Conservation (phyloP, 2,329 filamentous ascomycete genomes). For the Colletotrichum trifolii region DNA sequence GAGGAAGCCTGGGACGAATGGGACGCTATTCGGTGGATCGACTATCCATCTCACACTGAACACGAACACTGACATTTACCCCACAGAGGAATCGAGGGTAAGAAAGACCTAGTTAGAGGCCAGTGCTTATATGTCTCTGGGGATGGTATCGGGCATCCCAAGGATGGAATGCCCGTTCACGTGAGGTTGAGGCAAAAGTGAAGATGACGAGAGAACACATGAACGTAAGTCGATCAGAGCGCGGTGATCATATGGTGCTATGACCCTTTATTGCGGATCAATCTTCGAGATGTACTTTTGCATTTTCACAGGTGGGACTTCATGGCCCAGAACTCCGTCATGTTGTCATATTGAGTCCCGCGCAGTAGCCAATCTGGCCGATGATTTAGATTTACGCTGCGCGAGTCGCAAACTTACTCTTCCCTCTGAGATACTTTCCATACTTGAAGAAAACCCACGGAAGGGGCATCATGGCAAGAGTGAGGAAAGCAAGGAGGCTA, state of each 20-base stretch:
- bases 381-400: no score
- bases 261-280: no score
- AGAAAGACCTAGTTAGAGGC: conserved; percentile 42
- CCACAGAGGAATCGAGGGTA: conserved; percentile 36
- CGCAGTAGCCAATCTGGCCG: no score
- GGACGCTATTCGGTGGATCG: conserved; percentile 50
- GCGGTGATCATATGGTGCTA: no score
- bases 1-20: conserved; percentile 47
- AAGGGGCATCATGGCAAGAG: conserved; percentile 70
- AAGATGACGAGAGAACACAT: background rate
- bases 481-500: conserved; percentile 69
- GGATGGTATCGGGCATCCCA: conserved; percentile 47
- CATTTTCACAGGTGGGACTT: no score
- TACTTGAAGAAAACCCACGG: conserved; percentile 71
- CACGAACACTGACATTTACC: conserved; percentile 10
- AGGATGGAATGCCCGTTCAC: conserved; percentile 51
- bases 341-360: no score
- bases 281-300: no score
- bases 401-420: conserved; percentile 61
- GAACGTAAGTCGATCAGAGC: no score
- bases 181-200: conserved; percentile 40
- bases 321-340: no score
- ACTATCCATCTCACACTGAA: background rate
- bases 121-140: conserved; percentile 45
- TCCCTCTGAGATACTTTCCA: conserved; percentile 65